Conservation (phyloP, 225 moss, liverwort and hornwort species). For the Bryoerythrophyllum caledonicum region DNA sequence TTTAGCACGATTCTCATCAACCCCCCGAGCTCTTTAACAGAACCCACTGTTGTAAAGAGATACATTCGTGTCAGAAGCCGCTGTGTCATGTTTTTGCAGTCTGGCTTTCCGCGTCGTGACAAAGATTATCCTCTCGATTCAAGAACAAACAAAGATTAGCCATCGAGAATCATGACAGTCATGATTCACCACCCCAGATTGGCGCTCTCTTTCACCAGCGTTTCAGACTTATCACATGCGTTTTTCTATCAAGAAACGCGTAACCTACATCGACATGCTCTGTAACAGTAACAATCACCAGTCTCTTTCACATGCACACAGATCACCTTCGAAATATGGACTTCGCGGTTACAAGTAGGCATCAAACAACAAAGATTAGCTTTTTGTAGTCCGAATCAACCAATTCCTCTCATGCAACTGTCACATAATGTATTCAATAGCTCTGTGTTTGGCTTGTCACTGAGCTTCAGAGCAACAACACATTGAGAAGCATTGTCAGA, state of each 20-base stretch:
- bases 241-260: no score
- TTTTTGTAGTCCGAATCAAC: no score
- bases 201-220: background rate
- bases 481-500: background rate
- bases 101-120: background rate
- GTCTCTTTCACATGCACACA: no score
- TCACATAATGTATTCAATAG: background rate
- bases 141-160: background rate
- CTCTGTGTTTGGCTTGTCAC: no score
- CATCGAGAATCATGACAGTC: background rate
- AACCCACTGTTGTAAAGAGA: background rate
- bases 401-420: no score
- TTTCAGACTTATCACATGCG: no score
- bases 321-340: no score
- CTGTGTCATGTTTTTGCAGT: background rate
- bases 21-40: background rate
- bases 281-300: no score
- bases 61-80: background rate
- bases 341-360: no score
- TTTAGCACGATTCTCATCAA: background rate
- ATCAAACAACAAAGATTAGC: background rate
- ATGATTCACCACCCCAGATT: background rate
- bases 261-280: no score
- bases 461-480: background rate
- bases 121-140: background rate